phyloP scores from a whole-genome alignment of 2,329 filamentous ascomycete genomes.

The Pseudogymnoascus sp. region DNA sequence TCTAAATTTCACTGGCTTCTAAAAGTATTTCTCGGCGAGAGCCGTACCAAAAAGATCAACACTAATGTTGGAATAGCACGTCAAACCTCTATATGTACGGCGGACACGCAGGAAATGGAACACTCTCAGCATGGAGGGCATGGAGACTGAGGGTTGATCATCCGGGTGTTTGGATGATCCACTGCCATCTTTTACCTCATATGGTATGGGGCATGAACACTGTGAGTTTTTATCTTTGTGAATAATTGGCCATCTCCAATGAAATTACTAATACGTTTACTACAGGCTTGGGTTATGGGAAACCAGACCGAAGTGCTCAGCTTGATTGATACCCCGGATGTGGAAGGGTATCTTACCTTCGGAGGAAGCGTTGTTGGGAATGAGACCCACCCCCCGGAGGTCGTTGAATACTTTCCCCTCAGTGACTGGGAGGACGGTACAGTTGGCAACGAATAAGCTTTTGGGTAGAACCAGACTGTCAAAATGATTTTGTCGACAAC shows the following conservation, averaged over 20 bases:
- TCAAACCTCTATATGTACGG: conserved; percentile 40
- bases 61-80: conserved; percentile 18
- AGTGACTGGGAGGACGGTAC: not conserved
- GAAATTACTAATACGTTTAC: not conserved
- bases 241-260: not conserved
- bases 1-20: not conserved
- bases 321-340: conserved; percentile 18
- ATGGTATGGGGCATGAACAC: conserved; percentile 27
- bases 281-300: conserved; percentile 28
- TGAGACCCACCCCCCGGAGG: conserved; percentile 21
- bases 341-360: conserved; percentile 27
- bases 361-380: conserved; percentile 27
- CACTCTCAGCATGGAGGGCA: conserved; percentile 36
- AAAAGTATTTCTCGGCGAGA: not conserved
- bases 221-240: not conserved
- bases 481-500: not conserved
- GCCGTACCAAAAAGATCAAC: not conserved
- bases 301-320: conserved; percentile 20
- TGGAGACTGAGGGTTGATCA: conserved; percentile 41
- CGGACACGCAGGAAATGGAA: not conserved
- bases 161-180: conserved; percentile 42
- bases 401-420: conserved; percentile 11
- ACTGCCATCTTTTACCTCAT: conserved; percentile 42
- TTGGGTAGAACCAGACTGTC: not conserved
- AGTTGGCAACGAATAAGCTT: not conserved